Conservation (phyloP, 1,139 yeast species). For the Yamadazyma sp. region DNA sequence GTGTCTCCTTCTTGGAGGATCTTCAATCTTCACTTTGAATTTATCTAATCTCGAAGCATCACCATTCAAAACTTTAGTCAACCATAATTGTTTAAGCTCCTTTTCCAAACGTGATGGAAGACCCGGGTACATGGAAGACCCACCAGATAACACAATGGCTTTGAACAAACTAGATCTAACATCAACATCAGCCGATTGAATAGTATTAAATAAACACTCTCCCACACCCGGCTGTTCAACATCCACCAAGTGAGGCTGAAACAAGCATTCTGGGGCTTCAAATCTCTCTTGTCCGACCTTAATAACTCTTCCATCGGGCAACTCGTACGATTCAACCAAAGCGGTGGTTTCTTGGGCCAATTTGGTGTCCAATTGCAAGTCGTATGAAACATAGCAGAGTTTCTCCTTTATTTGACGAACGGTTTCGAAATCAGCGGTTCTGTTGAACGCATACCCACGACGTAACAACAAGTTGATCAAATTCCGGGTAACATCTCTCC, state of each 20-base stretch:
- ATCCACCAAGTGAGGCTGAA: conserved; percentile 96
- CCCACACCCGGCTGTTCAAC: conserved; percentile 98
- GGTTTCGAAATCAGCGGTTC: conserved; percentile 98
- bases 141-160: conserved; percentile 94
- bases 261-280: conserved; percentile 97
- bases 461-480: conserved; percentile 86
- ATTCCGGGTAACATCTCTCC: conserved; percentile 95
- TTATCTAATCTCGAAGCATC: conserved; percentile 86
- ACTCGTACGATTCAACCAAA: conserved; percentile 83
- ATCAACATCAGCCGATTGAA: conserved; percentile 93
- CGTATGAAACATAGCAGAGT: conserved; percentile 92
- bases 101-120: conserved; percentile 93
- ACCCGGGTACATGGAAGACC: conserved; percentile 98
- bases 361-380: conserved; percentile 83
- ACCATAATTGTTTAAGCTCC: conserved; percentile 95
- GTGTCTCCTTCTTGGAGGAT: conserved; percentile 98
- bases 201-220: conserved; percentile 85
- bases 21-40: conserved; percentile 95
- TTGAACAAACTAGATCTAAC: conserved; percentile 84
- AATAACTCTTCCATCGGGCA: conserved; percentile 95
- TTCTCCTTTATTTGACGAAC: conserved; percentile 97
- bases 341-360: conserved; percentile 93
- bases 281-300: conserved; percentile 94
- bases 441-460: conserved; percentile 95
- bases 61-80: conserved; percentile 79